Percentiles rank a stretch among this genome's conserved stretches.
These are phyloP conservation scores for Bigelowiella natans DNA, from an alignment of 78 protist species.

Conservation along the genomic window DNA sequence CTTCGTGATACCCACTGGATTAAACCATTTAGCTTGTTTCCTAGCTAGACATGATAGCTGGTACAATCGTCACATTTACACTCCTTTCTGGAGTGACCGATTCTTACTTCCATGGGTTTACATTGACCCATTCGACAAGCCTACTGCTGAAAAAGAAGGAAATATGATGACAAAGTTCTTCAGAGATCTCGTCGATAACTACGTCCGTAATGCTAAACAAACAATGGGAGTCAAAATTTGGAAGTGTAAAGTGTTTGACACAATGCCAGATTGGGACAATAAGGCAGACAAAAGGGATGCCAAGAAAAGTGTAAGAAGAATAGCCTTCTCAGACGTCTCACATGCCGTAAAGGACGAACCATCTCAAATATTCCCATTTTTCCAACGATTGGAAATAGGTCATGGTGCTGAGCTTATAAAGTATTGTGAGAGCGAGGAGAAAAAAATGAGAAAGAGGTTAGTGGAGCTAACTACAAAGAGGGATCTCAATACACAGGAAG, in stretches of 20 bases:
- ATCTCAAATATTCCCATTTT: background rate
- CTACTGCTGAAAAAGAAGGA: no score
- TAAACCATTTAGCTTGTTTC: background rate
- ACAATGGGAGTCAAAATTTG: background rate
- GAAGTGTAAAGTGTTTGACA: background rate
- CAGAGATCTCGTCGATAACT: background rate
- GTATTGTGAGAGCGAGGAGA: background rate
- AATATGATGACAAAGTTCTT: background rate
- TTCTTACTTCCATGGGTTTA: background rate
- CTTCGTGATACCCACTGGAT: background rate
- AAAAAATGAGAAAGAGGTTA: background rate
- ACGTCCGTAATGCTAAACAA: background rate
- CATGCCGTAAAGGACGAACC: background rate
- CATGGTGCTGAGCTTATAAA: background rate
- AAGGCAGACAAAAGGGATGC: background rate
- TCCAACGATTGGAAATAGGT: background rate
- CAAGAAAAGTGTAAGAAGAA: background rate
- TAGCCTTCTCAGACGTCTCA: no score
- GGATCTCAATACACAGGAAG: background rate
- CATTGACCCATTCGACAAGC: background rate
- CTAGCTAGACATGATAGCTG: background rate
- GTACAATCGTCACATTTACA: background rate
- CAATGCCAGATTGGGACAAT: background rate
- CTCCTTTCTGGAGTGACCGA: background rate
- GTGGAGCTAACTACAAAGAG: background rate